These are phyloP conservation scores for Paramyrothecium roridum DNA, from an alignment of 2,329 filamentous ascomycete species.

Conservation along the genomic window DNA sequence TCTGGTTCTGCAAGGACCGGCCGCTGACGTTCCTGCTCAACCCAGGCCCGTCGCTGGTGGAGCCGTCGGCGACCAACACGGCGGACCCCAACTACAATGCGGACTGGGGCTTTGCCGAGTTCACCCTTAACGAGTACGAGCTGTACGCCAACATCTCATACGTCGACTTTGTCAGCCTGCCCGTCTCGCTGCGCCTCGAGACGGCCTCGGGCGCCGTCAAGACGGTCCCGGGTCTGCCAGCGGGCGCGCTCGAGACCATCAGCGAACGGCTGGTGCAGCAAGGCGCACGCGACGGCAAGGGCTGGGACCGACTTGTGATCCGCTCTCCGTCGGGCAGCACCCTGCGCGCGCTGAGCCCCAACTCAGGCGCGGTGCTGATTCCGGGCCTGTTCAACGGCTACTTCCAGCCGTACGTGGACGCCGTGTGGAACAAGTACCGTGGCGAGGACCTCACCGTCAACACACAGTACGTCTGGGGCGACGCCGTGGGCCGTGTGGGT, in stretches of 20 bases:
- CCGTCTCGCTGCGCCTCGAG: conserved; percentile 55
- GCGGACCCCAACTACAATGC: conserved; percentile 59
- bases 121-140: conserved; percentile 60
- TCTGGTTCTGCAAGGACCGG: conserved; percentile 65
- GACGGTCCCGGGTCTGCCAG: conserved; percentile 46
- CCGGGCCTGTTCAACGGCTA: conserved; percentile 45
- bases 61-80: conserved; percentile 68
- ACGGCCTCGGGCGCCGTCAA: conserved; percentile 41
- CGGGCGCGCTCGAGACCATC: conserved; percentile 42
- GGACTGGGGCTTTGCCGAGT: conserved; percentile 67
- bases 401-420: conserved; percentile 46
- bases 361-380: conserved; percentile 43
- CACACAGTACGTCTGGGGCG: conserved; percentile 52
- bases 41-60: conserved; percentile 68
- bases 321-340: conserved; percentile 32
- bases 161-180: conserved; percentile 71
- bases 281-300: conserved; percentile 40
- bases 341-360: conserved; percentile 52
- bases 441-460: conserved; percentile 43
- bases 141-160: conserved; percentile 69
- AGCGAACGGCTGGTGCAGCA: conserved; percentile 43
- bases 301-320: conserved; percentile 51
- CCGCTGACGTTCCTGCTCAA: conserved; percentile 69
- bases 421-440: conserved; percentile 50
- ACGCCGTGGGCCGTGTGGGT: conserved; percentile 39